Base-by-base conservation (phyloP, 495 filamentous ascomycete genomes). In the Annulohypoxylon maeteangense region DNA sequence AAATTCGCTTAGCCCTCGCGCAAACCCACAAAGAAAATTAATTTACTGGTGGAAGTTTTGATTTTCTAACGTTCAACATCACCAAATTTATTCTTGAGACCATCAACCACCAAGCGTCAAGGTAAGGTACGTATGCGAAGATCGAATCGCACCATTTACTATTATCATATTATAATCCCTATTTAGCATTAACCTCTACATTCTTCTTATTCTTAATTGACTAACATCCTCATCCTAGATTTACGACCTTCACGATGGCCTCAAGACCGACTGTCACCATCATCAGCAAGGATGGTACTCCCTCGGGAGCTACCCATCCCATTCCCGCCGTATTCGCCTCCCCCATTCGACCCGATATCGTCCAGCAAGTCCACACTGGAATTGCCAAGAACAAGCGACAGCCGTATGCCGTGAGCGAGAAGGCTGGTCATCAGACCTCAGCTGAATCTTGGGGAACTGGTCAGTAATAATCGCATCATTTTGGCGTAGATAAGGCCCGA, bases 311-410 rank as follows among this genome's bases (percentile, higher is more conserved):
- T 78, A 94, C 93, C 77, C 87, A 92, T 82, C 89, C 95, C 79
- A 90, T 99, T 70, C 95, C 95, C 75, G 87, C 91, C 80, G 95
- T 99, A 83, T 99, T 99, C 91, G 87, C 87, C 81, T 87, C 92
- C 69, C 95, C 96, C 67, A 98, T 99, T 87, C 96, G 95, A 83
- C 93, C 93, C 75, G 95, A 99, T 85, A 97, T 99, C 79, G 96
- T 99, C 77, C 95, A 98, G 89, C 91, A 92, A 81, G 95, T 98
- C 78, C 95, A 99, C 88, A 94, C 93, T 78, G 96, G 96, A 78
- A 97, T 99, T 90, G 94, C 94, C 80, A 99, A 98, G 92, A 99
- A 99, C 90, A 97, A 96, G 90, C 90, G 95, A 82, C 95, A 99
- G 88, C 95, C 95, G 66, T 99, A 99, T 85, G 91, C 95, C 78